Evolutionary conservation across 2,329 filamentous ascomycete species (phyloP), one percentile per base, ranked within the genome.

Genomic region (Pyrenochaeta sp.): DNA sequence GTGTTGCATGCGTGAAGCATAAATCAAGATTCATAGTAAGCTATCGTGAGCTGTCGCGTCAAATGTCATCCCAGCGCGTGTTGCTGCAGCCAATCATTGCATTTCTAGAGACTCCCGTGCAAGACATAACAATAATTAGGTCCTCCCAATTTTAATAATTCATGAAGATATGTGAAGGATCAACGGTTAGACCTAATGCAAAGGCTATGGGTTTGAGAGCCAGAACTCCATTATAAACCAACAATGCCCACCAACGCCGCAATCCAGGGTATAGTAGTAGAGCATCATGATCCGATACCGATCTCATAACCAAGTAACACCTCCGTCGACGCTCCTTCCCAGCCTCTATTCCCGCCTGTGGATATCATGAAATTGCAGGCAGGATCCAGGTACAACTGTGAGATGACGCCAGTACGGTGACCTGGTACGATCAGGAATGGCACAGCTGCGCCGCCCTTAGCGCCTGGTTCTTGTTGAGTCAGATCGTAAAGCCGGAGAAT

Each of bases 361-460:
- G 91, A 94, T 34, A 99, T 86, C 90, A 99, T 94, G 73, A 93
- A 98, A 19, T 88, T 85, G 74, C 92, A 94, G 0, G 92, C 91
- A 4, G 91, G 91, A 75, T 99, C 95, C 46, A 97, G 84, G 71
- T 94, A 95, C 9, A 98, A 80, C 59, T 90, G 88, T 0, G 90
- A 92, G 42, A 97, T 94, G 42, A 96, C 92, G 44, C 94, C 94
- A 0, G 93, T 93, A 15, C 92, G 83, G 72, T 90, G 95, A 0
- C 95, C 95, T 0, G 95, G 95, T 25, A 99, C 90, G 65, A 99
- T 97, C n/a, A 97, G 85, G 77, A 98, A 99, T 0, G 95, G 95
- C 0, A 96, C 92, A 3, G 66, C 66, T 0, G 90, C 89, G 0
- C 91, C 91, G 73, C 92, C 90, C 70, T 89, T 91, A 39, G 85